phyloP scores from a whole-genome alignment of 495 filamentous ascomycete genomes.

The Neurospora cerealis region DNA sequence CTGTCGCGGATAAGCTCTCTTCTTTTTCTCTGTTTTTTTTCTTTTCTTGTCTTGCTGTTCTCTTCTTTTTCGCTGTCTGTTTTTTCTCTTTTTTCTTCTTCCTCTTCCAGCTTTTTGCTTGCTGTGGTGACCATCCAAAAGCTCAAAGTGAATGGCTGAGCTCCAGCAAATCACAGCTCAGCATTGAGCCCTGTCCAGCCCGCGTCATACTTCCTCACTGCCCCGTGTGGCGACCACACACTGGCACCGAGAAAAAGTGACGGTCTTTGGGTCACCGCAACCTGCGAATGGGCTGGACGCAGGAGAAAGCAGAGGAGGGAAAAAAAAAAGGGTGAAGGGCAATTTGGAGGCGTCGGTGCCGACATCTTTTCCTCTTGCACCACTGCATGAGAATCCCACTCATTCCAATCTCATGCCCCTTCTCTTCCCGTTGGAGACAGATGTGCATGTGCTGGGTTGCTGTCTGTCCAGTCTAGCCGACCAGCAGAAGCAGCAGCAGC shows the following conservation, averaged over 20 bases:
- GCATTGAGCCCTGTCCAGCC: neutral
- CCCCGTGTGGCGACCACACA: neutral
- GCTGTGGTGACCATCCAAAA: neutral
- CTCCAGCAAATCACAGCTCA: neutral
- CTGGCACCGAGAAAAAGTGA: neutral
- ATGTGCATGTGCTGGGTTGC: neutral
- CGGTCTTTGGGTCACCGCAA: neutral
- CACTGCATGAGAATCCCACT: neutral
- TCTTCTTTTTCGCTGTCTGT: neutral
- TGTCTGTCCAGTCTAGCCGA: neutral
- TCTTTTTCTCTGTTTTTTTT: neutral
- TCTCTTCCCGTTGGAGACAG: neutral
- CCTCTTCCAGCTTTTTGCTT: neutral
- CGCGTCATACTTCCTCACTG: neutral
- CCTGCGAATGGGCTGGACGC: neutral
- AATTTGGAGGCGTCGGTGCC: neutral
- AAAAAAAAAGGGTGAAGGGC: neutral
- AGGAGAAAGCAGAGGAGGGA: neutral
- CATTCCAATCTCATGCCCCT: neutral
- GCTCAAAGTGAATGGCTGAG: neutral
- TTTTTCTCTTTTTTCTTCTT: neutral
- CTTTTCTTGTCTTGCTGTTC: neutral
- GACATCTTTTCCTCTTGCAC: neutral
- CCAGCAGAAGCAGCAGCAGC: neutral
- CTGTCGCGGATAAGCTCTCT: neutral